These are phyloP conservation scores for Flaveria ramosissima DNA, from an alignment of 129 eudicot genomes.

Conservation along the genomic window DNA sequence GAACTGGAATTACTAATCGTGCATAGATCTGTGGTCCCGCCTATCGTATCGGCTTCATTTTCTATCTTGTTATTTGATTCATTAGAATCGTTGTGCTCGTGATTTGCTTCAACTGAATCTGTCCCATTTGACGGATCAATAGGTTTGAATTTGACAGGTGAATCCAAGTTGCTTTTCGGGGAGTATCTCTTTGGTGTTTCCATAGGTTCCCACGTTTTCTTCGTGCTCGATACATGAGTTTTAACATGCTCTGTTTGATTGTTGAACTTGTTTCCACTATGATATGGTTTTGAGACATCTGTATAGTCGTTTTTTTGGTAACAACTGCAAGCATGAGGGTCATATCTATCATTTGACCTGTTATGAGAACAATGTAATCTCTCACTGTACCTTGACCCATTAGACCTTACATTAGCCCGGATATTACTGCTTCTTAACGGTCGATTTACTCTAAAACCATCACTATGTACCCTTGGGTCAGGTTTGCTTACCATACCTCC, in stretches of 20 bases:
- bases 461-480: constrained; percentile 54
- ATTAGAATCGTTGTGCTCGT: constrained; percentile 30
- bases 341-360: constrained; percentile 56
- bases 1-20: constrained; percentile 60
- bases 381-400: constrained; percentile 50
- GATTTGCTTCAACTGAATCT: constrained; percentile 31
- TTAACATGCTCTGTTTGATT: constrained; percentile 48
- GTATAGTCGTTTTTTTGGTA: constrained; percentile 52
- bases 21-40: constrained; percentile 45
- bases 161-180: constrained; percentile 50
- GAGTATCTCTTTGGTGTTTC: constrained; percentile 59
- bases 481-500: constrained; percentile 50
- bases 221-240: constrained; percentile 44
- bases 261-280: constrained; percentile 54
- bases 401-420: constrained; percentile 46
- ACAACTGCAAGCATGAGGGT: constrained; percentile 65
- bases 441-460: constrained; percentile 50
- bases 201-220: constrained; percentile 91
- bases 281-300: constrained; percentile 54
- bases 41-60: constrained; percentile 34
- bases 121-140: constrained; percentile 35
- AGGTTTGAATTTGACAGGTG: constrained; percentile 33
- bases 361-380: constrained; percentile 51
- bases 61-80: constrained; percentile 29
- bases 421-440: constrained; percentile 48